Percentiles rank a stretch among this genome's conserved stretches.
phyloP scores from a whole-genome alignment of 2,329 filamentous ascomycete species.

The Fusarium concolor region DNA sequence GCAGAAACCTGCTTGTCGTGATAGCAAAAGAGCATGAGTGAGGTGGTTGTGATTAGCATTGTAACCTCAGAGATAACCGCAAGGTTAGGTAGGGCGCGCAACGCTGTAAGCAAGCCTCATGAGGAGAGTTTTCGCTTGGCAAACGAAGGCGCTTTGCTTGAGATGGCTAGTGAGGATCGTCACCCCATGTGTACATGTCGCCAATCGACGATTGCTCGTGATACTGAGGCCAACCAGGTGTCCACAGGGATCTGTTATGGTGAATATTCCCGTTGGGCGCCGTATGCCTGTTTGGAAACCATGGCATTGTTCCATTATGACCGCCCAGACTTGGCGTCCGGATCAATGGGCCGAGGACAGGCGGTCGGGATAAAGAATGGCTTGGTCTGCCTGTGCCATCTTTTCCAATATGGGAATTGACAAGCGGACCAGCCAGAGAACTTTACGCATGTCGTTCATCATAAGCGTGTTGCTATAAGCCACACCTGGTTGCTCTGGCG shows the following conservation, averaged over 20 bases:
- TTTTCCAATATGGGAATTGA: conserved; percentile 26
- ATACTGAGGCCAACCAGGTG: conserved; percentile 17
- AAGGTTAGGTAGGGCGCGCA: conserved; percentile 17
- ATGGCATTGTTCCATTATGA: conserved; percentile 21
- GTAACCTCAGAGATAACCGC: conserved; percentile 32
- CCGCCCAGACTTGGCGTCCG: conserved; percentile 40
- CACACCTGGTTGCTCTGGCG: conserved; percentile 29
- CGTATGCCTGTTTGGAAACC: conserved; percentile 15
- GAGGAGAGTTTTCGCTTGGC: conserved; percentile 28
- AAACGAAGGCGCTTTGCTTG: conserved; percentile 35
- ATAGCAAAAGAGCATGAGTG: conserved; percentile 14
- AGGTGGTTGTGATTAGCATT: conserved; percentile 24
- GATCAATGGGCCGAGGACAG: conserved; percentile 42
- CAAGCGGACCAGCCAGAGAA: conserved; percentile 22
- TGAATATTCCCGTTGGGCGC: conserved; percentile 34
- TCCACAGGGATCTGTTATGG: conserved; percentile 18
- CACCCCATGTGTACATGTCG: conserved; percentile 31
- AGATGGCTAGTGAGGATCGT: conserved; percentile 39
- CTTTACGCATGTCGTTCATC: conserved; percentile 8
- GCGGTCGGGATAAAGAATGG: conserved; percentile 23
- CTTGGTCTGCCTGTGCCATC: conserved; percentile 14
- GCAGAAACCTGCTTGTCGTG: conserved; percentile 37
- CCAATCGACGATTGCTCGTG: conserved; percentile 44
- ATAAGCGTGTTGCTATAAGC: conserved; percentile 20
- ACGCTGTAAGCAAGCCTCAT: conserved; percentile 26